Evolutionary conservation across 169 alveolate genomes (phyloP).

Genomic region (Eimeria maxima): DNA sequence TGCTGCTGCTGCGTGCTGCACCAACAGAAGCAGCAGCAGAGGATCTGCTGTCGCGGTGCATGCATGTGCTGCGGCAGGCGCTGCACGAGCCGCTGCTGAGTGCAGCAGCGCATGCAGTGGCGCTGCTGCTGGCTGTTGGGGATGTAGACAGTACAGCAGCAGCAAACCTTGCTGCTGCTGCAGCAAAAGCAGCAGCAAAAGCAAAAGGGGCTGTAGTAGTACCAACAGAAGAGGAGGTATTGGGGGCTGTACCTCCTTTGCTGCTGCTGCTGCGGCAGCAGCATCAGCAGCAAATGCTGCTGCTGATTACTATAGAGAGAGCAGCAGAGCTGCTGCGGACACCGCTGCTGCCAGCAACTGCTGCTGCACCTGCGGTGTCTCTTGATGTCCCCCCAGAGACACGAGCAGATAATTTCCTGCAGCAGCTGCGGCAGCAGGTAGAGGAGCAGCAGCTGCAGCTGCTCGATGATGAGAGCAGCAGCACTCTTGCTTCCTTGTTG

Average conservation of each 20-base stretch:
- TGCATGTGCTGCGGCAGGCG: constrained; percentile 53
- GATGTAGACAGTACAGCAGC: constrained; percentile 16
- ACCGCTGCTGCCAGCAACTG: constrained; percentile 40
- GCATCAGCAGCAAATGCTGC: constrained; percentile 38
- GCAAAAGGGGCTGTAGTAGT: constrained; percentile 2
- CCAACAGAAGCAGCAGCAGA: constrained; percentile 45
- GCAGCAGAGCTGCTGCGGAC: constrained; percentile 58
- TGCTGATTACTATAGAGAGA: constrained; percentile 11
- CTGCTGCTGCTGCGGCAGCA: constrained; percentile 68
- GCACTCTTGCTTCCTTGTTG: neutral
- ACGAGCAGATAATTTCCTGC: constrained; percentile 37
- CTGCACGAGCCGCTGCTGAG: constrained; percentile 56
- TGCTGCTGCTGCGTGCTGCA: constrained; percentile 29
- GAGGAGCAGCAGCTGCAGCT: constrained; percentile 51
- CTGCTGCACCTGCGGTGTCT: neutral
- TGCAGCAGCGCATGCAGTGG: neutral
- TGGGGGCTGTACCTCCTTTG: constrained; percentile 49
- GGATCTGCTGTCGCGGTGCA: constrained; percentile 26
- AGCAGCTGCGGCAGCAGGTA: constrained; percentile 58
- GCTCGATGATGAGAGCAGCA: constrained; percentile 50
- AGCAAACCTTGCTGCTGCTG: constrained; percentile 48
- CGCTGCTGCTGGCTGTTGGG: constrained; percentile 4
- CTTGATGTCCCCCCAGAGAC: neutral
- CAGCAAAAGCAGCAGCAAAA: constrained; percentile 48
- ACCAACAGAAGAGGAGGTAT: neutral